Base-by-base conservation (phyloP, 2,329 filamentous ascomycete genomes). In the Graphium sp. region DNA sequence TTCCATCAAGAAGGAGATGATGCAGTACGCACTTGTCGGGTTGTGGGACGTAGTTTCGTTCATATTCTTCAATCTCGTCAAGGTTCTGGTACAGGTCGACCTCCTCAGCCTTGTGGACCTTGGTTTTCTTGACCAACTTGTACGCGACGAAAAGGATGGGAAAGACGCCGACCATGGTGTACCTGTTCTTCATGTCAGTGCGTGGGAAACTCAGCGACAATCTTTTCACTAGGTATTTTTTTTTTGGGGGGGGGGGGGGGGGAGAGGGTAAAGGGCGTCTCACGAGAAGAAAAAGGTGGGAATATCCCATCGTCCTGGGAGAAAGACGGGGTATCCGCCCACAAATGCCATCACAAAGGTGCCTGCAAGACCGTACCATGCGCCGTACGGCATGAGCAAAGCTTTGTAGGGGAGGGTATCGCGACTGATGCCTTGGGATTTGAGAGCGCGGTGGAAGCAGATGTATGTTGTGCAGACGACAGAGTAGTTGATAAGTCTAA, bases 291-390 rank as follows among this genome's bases (percentile, higher is more conserved):
- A 48, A 45, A 87, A 89, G 6, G 66, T 70, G 6, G 74, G 62
- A 0, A 77, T 44, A 34, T 69, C 61, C 80, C 77, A 87, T 5
- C 62, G 60, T 1, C 64, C 56, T 0, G 75, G 72, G 25, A 85
- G 46, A 41, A 87, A 89, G 2, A 85, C 76, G 0, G 73, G 64
- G 36, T 84, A 87, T 0, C 80, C 80, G 7, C 75, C 70, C 2
- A 84, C 70, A 39, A 85, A 71, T 0, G 73, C 66, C 73, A 87
- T 84, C 36, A 78, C 47, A 27, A 67, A 65, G 2, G 72, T 78
- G 16, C 65, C 69, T 0, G 55, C 45, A 5, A 82, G 50, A 0
- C 69, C 73, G 27, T 74, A 70, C 43, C 66, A 85, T 1, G 79
- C 77, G 0, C 68, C 61, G 39, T 73, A 85, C 3, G 81, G 81